phyloP scores from a whole-genome alignment of 495 filamentous ascomycete genomes.

The Podospora australis region DNA sequence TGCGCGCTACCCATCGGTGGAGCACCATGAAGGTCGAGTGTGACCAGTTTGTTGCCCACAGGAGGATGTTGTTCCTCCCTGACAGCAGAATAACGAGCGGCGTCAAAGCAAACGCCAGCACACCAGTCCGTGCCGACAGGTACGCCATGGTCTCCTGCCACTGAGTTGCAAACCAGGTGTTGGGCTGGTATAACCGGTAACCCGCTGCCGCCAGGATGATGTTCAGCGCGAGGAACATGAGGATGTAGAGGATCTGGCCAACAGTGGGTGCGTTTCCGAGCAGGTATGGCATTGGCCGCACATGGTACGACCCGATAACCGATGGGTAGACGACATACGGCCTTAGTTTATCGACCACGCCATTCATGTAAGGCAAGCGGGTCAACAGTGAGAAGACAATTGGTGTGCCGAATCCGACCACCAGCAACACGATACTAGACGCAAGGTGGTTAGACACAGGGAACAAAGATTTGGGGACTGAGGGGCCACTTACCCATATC shows the following conservation, averaged over 20 bases:
- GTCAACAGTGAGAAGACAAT: slow-evolving; percentile 24
- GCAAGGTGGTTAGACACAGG: neutral
- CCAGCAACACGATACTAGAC: slow-evolving; percentile 10
- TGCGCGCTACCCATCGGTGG: slow-evolving; percentile 41
- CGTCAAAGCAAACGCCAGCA: slow-evolving; percentile 23
- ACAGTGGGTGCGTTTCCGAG: slow-evolving; percentile 33
- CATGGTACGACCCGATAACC: slow-evolving; percentile 27
- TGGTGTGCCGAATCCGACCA: slow-evolving; percentile 27
- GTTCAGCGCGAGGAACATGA: slow-evolving; percentile 31
- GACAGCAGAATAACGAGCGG: slow-evolving; percentile 33
- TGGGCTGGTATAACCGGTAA: slow-evolving; percentile 19
- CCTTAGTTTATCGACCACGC: slow-evolving; percentile 14
- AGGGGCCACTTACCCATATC: neutral
- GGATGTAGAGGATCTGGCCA: slow-evolving; percentile 33
- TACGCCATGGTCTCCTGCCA: slow-evolving; percentile 30
- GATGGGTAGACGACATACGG: slow-evolving; percentile 27
- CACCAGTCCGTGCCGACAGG: slow-evolving; percentile 32
- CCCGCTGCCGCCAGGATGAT: slow-evolving; percentile 25
- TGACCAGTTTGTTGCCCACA: slow-evolving; percentile 41
- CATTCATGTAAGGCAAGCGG: slow-evolving; percentile 22
- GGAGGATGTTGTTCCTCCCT: slow-evolving; percentile 40
- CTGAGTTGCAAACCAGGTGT: slow-evolving; percentile 20
- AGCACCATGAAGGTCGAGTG: slow-evolving; percentile 39
- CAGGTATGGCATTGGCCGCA: slow-evolving; percentile 18
- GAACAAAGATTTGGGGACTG: neutral